Conservation (phyloP, 2,329 filamentous ascomycete genomes). For the Colletotrichum camelliae region DNA sequence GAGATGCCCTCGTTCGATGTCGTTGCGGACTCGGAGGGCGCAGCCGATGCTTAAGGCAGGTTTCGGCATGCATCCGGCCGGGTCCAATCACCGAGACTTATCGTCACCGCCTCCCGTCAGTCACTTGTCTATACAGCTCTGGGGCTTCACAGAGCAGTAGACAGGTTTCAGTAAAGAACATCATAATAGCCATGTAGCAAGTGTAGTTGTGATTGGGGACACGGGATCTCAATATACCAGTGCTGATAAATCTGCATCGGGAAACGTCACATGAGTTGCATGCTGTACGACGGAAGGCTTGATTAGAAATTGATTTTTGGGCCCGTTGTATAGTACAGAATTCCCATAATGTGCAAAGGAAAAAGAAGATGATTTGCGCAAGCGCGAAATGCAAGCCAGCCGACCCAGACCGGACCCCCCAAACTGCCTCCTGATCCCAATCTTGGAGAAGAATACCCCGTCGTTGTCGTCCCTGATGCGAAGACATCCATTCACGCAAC, state of each 20-base stretch:
- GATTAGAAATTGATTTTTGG: neutral
- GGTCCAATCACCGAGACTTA: neutral
- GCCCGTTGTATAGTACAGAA: neutral
- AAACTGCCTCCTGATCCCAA: neutral
- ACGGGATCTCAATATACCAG: neutral
- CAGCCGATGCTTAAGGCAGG: neutral
- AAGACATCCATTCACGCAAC: neutral
- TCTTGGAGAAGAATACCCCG: neutral
- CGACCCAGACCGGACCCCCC: neutral
- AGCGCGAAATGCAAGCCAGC: neutral
- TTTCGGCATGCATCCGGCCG: neutral
- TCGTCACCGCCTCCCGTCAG: neutral
- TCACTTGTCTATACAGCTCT: neutral
- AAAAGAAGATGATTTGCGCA: neutral
- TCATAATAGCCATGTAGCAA: neutral
- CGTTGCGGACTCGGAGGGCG: neutral
- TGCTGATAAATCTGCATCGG: neutral
- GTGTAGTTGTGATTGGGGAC: neutral
- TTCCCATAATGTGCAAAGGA: neutral
- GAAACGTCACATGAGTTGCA: neutral
- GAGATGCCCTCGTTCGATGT: neutral
- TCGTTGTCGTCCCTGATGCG: neutral
- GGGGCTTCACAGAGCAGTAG: neutral
- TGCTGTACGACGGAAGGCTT: neutral
- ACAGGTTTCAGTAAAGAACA: neutral